Evolutionary conservation across 2,329 filamentous ascomycete genomes (phyloP), one percentile per base, ranked within the genome.

Genomic region (Elsinoe australis): DNA sequence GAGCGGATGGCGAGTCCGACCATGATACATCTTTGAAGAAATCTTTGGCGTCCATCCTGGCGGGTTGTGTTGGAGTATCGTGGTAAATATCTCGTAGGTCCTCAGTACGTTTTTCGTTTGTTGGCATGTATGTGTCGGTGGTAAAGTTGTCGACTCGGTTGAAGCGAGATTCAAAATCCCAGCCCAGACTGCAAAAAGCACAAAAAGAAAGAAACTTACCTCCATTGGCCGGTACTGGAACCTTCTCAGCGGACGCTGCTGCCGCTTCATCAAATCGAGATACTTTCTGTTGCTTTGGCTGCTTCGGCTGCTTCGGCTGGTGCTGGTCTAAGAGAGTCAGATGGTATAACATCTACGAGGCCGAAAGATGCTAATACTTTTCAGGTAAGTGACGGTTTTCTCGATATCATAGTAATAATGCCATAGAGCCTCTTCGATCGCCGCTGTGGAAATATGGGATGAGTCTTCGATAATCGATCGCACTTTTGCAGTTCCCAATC

Each of bases 401-500:
- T 81, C 83, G 22, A 95, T 74, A 59, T 98, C 89, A 63, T 89
- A 96, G 64, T 90, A 96, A 66, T 95, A 95, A 66, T 98, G 80
- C 87, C 88, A 96, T 12, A 98, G 67, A 0, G 89, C 78, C 52
- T 96, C 90, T 63, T 94, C 80, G 53, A 95, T 90, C 61, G 95
- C 83, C 29, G 72, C 70, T 51, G 83, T 78, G 4, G 76, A 73
- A n/a, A 76, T 69, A 60, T 73, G 76, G 57, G 82, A 73, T 52
- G 77, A 79, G 54, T 69, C 64, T 5, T 80, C 83, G n/a, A 95
- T 71, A 6, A 75, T 74, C 52, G 72, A 71, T 51, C 78, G 75
- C 28, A 94, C 83, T 54, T 82, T 73, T 31, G 74, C 70, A 1
- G 82, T 87, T 44, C 81, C 83, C 31, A 76, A 65, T 31, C 75